Base-by-base conservation (phyloP, 2,329 filamentous ascomycete genomes). In the Leptographium galeiforme region DNA sequence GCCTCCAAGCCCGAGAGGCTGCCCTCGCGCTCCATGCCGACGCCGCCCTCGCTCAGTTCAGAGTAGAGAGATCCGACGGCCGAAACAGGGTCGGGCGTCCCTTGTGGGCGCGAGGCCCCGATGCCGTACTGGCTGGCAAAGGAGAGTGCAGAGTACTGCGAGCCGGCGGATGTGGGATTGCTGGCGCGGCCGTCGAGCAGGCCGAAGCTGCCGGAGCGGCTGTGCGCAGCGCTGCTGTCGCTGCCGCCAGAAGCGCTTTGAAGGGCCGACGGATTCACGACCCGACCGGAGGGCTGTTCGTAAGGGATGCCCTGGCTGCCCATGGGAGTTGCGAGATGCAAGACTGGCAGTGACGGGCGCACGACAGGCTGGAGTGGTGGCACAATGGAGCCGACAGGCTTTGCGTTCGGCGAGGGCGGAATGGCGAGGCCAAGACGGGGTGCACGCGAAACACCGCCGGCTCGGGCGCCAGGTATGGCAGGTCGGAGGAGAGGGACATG, bases 381-480 rank as follows among this genome's bases (percentile, higher is more conserved):
- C 66, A 58, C 67, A 66, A 59, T 66, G 60, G 73, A 75, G 60
- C 78, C 79, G 51, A 93, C 81, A 2, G 90, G 82, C 67, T 90
- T 88, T 57, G 76, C 84, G 69, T 82, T 91, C 49, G 89, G 87
- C 39, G 89, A 95, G 1, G 87, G 83, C 40, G 91, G 91, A 55
- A 97, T 97, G 47, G 90, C 87, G 54, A 97, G 79, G 46, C 89
- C 91, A 55, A 97, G 78, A 62, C 86, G 82, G 33, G 89, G 89
- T 52, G 85, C 76, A 58, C 85, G 77, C 56, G 76, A 72, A 55
- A 80, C 82, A 59, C 76, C 72, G 60, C 74, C 76, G 58, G 76
- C 76, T 61, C 82, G 77, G 59, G 73, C 75, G 58, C 87, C 87
- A 41, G 85, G 86, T 54, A 94, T 83, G 57, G 89, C 88, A 53